A percentile compares a stretch with the other conserved stretches of the same genome.
Conservation (phyloP, 2,329 filamentous ascomycete genomes). For the Hymenoscyphus salicellus region DNA sequence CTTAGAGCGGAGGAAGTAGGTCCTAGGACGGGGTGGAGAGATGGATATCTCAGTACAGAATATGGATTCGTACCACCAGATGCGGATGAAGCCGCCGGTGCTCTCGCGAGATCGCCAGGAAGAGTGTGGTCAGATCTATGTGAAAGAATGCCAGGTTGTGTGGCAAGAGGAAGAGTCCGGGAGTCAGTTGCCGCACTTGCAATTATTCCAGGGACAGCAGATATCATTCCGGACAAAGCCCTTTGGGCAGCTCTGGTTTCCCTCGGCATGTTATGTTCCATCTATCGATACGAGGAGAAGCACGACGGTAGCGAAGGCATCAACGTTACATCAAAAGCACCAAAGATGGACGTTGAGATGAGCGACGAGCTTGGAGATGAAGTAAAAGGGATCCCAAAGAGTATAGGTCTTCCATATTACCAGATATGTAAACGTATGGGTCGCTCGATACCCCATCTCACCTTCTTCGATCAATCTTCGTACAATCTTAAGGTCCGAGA, state of each 20-base stretch:
- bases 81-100: conserved; percentile 48
- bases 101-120: conserved; percentile 47
- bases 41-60: conserved; percentile 50
- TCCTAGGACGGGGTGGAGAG: conserved; percentile 49
- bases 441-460: conserved; percentile 49
- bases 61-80: conserved; percentile 52
- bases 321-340: conserved; percentile 35
- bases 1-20: conserved; percentile 53
- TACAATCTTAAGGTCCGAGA: conserved; percentile 43
- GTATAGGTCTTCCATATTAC: conserved; percentile 49
- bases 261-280: conserved; percentile 51
- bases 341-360: conserved; percentile 42
- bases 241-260: conserved; percentile 53
- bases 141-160: conserved; percentile 52
- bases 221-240: conserved; percentile 50
- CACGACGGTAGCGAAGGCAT: conserved; percentile 53
- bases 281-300: conserved; percentile 52
- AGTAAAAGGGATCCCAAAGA: conserved; percentile 47
- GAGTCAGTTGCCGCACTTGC: conserved; percentile 49
- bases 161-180: conserved; percentile 48
- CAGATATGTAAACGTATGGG: conserved; percentile 52
- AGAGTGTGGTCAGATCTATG: conserved; percentile 55
- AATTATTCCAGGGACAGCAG: conserved; percentile 47
- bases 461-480: conserved; percentile 52
- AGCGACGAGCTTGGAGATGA: conserved; percentile 52